Evolutionary conservation across 2,329 filamentous ascomycete genomes (phyloP), one percentile per base, ranked within the genome.

Genomic region (Aquanectria penicillioides): DNA sequence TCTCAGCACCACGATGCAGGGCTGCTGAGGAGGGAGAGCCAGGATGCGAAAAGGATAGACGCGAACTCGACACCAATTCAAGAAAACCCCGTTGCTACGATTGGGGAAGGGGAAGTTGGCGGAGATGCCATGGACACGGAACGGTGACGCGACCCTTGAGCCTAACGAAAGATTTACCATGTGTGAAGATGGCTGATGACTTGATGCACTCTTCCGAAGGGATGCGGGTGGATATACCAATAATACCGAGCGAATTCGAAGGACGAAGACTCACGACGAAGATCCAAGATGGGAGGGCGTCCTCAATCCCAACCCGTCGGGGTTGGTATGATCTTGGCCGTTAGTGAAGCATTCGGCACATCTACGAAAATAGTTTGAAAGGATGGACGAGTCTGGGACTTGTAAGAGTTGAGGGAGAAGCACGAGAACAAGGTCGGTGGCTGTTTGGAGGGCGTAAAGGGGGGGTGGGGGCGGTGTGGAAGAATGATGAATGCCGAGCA

Each of bases 1-100:
- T 75, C 81, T 17, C 81, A 82, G 57, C 80, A 83, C 43, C 80
- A 82, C 44, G 85, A 86, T 38, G 69, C 76, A 1, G 80, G 77
- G 1, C 62, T 80, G 28, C 72, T 80, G 64, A 75, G 81, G 37
- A 78, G 81, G 22, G 80, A 79, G 6, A 86, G 83, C 58, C 79
- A 83, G 48, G 83, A 85, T 60, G 70, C 69, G 20, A 77, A 75
- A 59, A 80, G 78, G 48, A 73, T 67, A 53, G 79, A 81, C 37
- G 70, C 73, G n/a, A 66, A 73, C 36, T 64, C 68, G 13, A 70
- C 70, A 5, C 76, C 79, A 25, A 69, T 71, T 13, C 73, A 80
- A 40, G 77, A 81, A 59, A 70, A 68, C 22, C 53, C 65, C 6
- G 62, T 54, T 33, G 47, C 58, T 23, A 63, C 67, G 28, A 46